These are phyloP conservation scores for Gaertneriomyces sp. DNA, from an alignment of 192 early-diverging fungal genomes.

Conservation along the genomic window DNA sequence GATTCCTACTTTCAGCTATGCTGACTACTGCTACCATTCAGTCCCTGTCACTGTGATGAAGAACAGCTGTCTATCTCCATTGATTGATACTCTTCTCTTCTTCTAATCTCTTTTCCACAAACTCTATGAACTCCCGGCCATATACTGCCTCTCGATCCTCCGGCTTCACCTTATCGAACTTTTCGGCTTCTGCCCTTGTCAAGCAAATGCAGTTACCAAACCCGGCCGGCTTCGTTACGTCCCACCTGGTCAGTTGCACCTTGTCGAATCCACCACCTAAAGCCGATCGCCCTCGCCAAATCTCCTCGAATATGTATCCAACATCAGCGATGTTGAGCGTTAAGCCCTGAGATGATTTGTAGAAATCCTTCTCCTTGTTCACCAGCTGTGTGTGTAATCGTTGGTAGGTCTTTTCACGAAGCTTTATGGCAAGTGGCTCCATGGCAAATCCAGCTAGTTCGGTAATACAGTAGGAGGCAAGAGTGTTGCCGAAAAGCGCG, in stretches of 20 bases:
- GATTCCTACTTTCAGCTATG: no score
- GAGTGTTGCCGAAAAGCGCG: constrained; percentile 88
- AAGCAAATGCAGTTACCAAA: constrained; percentile 79
- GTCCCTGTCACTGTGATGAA: no score
- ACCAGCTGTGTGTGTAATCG: constrained; percentile 71
- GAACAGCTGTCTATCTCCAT: constrained; percentile 9
- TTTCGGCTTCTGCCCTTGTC: constrained; percentile 74
- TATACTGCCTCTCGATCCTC: constrained; percentile 52
- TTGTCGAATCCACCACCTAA: constrained; percentile 65
- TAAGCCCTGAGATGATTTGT: constrained; percentile 37
- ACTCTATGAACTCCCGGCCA: constrained; percentile 49
- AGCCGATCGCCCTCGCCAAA: constrained; percentile 77
- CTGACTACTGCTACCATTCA: no score
- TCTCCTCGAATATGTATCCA: constrained; percentile 85
- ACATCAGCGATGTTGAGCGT: constrained; percentile 67
- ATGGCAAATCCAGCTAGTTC: constrained; percentile 41
- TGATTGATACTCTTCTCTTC: constrained; percentile 19
- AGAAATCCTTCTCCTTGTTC: constrained; percentile 49
- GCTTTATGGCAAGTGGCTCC: constrained; percentile 43
- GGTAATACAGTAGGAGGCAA: constrained; percentile 81
- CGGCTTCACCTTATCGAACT: constrained; percentile 50
- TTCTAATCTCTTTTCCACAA: constrained; percentile 29
- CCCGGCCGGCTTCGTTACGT: constrained; percentile 57
- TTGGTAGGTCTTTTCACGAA: constrained; percentile 66
- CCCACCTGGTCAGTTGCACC: constrained; percentile 75